Base-by-base conservation (phyloP, 139 green algal species). In the Edaphochlamys debaryana region DNA sequence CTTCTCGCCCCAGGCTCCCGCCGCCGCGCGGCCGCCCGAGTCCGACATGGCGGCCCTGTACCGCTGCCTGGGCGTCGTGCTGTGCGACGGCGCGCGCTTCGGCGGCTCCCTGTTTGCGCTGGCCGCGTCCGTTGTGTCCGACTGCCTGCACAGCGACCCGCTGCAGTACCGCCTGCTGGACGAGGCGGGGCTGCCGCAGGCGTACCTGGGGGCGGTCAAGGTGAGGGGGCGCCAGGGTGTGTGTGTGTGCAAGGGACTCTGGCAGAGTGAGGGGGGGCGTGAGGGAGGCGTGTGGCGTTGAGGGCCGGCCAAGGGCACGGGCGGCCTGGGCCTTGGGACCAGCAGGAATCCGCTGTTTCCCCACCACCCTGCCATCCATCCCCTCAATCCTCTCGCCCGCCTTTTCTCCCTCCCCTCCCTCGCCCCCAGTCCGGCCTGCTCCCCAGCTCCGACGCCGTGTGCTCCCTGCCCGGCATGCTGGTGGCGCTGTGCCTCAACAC, bases 81-180 rank as follows among this genome's bases (percentile, higher is more conserved):
- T 98, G 79, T 56, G 85, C 27, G 85, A 92, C n/a, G 86, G 82
- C 0, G 88, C 85, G 34, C 88, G 93, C 36, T 99, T 98, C 88
- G 97, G 96, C 20, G 94, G 94, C 74, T 91, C 88, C 41, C 89
- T 99, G 56, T 99, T 98, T 86, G 89, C 95, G 5, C 93, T 99
- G 58, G 95, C 95, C 7, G 92, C 95, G 27, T 92, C 88, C 13
- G 90, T 98, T n/a, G 90, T 98, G 66, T 93, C 90, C 0, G 96
- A 98, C 83, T 87, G 97, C 19, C 93, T 99, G 40, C 94, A 99
- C 88, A 92, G 98, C 52, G 97, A 99, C 85, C 97, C 97, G 17
- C 94, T 96, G 75, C 91, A 90, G 74, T 99, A 94, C 88, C 77
- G 88, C 13, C 69, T 80, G 13, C 87, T 98, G 56, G 91, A 98